These are phyloP conservation scores for Drechslerella dactyloides DNA, from an alignment of 2,329 filamentous ascomycete species.

Conservation along the genomic window DNA sequence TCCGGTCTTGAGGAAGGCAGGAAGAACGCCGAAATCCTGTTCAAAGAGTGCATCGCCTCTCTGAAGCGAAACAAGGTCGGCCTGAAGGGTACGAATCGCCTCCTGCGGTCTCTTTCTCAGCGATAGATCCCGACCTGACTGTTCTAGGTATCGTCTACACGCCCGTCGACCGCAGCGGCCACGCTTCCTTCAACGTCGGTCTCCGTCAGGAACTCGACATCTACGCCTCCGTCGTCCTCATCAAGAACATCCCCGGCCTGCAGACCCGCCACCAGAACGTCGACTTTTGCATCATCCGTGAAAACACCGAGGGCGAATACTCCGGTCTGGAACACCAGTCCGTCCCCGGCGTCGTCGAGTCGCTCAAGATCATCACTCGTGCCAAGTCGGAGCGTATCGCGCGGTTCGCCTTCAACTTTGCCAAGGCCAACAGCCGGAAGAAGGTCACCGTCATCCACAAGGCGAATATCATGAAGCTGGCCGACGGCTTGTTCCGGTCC, in stretches of 20 bases:
- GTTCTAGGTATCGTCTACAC: slow-evolving; percentile 80
- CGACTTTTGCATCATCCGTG: slow-evolving; percentile 98
- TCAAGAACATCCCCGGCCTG: slow-evolving; percentile 99
- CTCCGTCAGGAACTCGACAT: slow-evolving; percentile 99
- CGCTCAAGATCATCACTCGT: slow-evolving; percentile 99
- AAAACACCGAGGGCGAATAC: slow-evolving; percentile 99
- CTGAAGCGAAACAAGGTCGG: slow-evolving; percentile 98
- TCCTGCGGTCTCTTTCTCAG: slow-evolving; percentile 21
- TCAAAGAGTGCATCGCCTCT: slow-evolving; percentile 92
- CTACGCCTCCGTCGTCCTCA: slow-evolving; percentile 94
- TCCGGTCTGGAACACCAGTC: slow-evolving; percentile 98
- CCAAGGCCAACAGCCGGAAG: slow-evolving; percentile 96
- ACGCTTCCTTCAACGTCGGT: slow-evolving; percentile 99
- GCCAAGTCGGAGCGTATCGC: slow-evolving; percentile 99
- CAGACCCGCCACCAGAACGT: slow-evolving; percentile 95
- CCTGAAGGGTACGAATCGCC: slow-evolving; percentile 72
- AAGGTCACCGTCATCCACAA: slow-evolving; percentile 99
- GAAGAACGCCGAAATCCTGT: slow-evolving; percentile 90
- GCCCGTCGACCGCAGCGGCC: slow-evolving; percentile 91
- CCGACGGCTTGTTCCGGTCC: slow-evolving; percentile 97
- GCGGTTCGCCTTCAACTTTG: slow-evolving; percentile 98
- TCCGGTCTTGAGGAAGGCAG: slow-evolving; percentile 84
- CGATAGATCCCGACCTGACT: slow-evolving; percentile 2
- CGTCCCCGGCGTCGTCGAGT: slow-evolving; percentile 94
- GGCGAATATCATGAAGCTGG: slow-evolving; percentile 99